phyloP scores from a whole-genome alignment of 768 basidiomycete genomes.

The Asterophora lycoperdoides region DNA sequence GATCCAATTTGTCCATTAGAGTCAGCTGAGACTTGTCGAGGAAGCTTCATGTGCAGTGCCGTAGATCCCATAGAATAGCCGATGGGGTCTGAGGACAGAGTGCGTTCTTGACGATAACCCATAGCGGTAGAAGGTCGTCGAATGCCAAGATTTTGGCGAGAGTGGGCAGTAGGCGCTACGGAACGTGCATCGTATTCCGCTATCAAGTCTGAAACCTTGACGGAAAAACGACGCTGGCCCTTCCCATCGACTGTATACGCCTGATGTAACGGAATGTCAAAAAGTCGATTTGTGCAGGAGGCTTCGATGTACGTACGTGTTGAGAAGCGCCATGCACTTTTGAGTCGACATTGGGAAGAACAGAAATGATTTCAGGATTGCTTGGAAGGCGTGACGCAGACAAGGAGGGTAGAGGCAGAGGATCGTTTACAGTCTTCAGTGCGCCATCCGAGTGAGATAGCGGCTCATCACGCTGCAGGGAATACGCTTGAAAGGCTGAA shows the following conservation, averaged over 20 bases:
- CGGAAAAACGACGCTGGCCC: background rate
- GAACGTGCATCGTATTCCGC: conserved; percentile 8
- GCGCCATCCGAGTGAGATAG: background rate
- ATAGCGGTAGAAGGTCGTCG: conserved; percentile 15
- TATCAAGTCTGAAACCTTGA: conserved; percentile 7
- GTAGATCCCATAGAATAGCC: background rate
- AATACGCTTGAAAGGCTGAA: background rate
- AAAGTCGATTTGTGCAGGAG: background rate
- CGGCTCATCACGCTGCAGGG: background rate
- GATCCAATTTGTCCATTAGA: background rate
- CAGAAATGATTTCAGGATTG: background rate
- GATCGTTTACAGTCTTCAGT: background rate
- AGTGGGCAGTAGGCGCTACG: background rate
- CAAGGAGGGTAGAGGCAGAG: background rate
- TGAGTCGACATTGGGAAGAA: background rate
- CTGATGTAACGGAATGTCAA: background rate
- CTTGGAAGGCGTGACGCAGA: background rate
- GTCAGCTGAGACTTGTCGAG: background rate
- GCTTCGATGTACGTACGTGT: background rate
- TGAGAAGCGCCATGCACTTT: background rate
- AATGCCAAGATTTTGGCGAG: background rate
- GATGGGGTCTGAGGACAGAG: background rate
- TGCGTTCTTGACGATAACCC: conserved; percentile 14
- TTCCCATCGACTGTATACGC: background rate
- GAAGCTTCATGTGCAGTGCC: background rate